These are phyloP conservation scores for Cutaneotrichosporon dermatis DNA, from an alignment of 1,284 basidiomycete species.

Conservation along the genomic window DNA sequence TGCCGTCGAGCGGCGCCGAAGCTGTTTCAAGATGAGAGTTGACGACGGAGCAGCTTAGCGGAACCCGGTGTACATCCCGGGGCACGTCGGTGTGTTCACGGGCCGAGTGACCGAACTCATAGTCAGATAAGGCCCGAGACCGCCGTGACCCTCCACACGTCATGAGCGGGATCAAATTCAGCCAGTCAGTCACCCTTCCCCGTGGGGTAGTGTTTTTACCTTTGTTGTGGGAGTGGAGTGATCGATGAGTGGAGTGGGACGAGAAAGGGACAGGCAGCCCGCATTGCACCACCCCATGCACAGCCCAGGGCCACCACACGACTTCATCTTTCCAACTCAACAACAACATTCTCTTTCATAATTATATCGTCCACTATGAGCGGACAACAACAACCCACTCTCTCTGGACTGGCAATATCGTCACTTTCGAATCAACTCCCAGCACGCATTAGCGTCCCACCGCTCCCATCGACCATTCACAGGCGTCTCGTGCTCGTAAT, in stretches of 20 bases:
- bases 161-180: not conserved
- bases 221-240: not conserved
- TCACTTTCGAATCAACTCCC: conserved; percentile 27
- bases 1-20: not conserved
- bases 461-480: conserved; percentile 41
- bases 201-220: no score
- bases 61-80: not conserved
- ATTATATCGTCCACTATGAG: not conserved
- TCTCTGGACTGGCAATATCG: not conserved
- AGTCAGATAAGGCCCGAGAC: not conserved
- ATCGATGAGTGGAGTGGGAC: not conserved
- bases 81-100: not conserved
- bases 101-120: not conserved
- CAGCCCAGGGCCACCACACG: no score
- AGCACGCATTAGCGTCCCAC: conserved; percentile 41
- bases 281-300: no score
- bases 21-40: no score
- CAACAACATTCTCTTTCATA: not conserved
- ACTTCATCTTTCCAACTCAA: not conserved
- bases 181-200: no score
- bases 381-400: not conserved
- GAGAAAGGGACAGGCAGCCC: no score
- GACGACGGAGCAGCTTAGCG: no score
- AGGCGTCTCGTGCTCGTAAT: conserved; percentile 26
- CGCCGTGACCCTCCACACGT: not conserved